A percentile compares a stretch with the other conserved stretches of the same genome.
Conservation (phyloP, 345 rosid species). For the Camelina sativa region DNA sequence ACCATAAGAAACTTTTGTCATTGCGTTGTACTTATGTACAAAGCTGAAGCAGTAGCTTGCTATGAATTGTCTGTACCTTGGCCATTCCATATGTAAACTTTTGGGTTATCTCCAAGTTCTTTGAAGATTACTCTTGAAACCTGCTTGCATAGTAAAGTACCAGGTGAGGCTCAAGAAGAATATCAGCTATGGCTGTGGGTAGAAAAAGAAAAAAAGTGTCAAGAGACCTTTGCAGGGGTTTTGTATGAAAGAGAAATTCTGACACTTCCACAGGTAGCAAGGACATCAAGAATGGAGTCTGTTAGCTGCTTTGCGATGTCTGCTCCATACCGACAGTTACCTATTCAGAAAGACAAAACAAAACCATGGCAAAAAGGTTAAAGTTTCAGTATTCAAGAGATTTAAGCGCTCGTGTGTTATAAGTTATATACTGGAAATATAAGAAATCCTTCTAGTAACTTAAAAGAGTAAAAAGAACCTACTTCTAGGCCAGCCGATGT, state of each 20-base stretch:
- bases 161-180: conserved; percentile 11
- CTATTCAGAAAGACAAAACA: conserved; percentile 43
- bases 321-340: conserved; percentile 79
- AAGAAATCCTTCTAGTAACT: conserved; percentile 18
- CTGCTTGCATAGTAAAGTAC: conserved; percentile 44
- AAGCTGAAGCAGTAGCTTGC: background rate
- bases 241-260: conserved; percentile 79
- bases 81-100: conserved; percentile 86
- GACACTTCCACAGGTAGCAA: conserved; percentile 79
- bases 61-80: conserved; percentile 59
- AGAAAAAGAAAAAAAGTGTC: conserved; percentile 22
- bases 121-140: conserved; percentile 67
- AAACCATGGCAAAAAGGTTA: background rate
- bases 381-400: conserved; percentile 12
- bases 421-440: background rate
- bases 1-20: conserved; percentile 23
- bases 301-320: conserved; percentile 87
- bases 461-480: conserved; percentile 38
- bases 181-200: background rate
- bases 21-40: conserved; percentile 22
- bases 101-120: conserved; percentile 78
- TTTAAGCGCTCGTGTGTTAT: background rate
- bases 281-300: conserved; percentile 58
- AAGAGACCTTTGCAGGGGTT: conserved; percentile 82
- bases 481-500: conserved; percentile 92